Conservation (phyloP, 2,329 filamentous ascomycete genomes). For the Penicillium sp. region DNA sequence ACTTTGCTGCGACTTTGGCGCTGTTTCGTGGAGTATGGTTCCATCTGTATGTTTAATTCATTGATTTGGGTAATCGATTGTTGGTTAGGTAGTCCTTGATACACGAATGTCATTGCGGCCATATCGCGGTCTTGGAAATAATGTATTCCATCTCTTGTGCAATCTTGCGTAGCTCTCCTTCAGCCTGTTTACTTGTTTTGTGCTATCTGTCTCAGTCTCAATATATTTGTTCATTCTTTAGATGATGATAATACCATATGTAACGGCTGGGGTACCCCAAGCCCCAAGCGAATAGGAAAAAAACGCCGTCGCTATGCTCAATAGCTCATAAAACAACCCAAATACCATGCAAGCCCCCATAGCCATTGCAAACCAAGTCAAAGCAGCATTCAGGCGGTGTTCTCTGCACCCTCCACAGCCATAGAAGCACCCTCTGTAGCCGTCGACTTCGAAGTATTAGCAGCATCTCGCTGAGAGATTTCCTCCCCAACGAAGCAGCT, state of each 20-base stretch:
- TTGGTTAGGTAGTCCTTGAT: constrained; percentile 8
- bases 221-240: background rate
- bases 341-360: background rate
- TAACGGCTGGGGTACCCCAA: background rate
- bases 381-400: background rate
- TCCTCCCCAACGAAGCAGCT: constrained; percentile 86
- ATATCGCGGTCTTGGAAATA: background rate
- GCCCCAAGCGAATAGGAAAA: background rate
- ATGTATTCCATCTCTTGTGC: background rate
- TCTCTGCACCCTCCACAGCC: constrained; percentile 19
- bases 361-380: background rate
- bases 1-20: constrained; percentile 5
- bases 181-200: background rate
- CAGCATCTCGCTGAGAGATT: constrained; percentile 33
- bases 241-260: background rate
- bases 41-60: constrained; percentile 7
- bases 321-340: background rate
- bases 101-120: constrained; percentile 4
- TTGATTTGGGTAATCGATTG: constrained; percentile 2
- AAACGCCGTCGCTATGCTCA: constrained; percentile 10
- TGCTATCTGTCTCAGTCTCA: background rate
- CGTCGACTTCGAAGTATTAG: constrained; percentile 20
- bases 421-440: constrained; percentile 31
- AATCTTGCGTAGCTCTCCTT: background rate
- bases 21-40: constrained; percentile 4